Base-by-base conservation (phyloP, 202 grass and related monocot species). In the Zizania palustris region DNA sequence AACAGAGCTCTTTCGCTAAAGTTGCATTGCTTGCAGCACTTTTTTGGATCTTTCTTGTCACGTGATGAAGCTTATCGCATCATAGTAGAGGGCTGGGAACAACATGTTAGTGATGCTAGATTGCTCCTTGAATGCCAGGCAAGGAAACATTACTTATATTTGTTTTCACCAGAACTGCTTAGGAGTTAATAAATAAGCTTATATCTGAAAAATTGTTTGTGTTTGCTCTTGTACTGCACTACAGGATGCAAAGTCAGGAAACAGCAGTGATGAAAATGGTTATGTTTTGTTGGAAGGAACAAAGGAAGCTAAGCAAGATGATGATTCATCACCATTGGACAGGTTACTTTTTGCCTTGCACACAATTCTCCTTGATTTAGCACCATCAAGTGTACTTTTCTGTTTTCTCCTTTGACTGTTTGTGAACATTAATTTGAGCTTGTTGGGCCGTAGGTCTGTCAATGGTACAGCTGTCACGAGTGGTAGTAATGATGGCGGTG, bases 11-110 rank as follows among this genome's bases (percentile, higher is more conserved):
- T 28, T 54, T 60, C 39, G 40, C 66, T 78, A 7, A 82, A 76
- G 37, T 36, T 72, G 40, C 16, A 65, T 73, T 83, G 84, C 63
- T 89, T 76, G 61, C 92, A 99, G 96, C 80, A 93, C 78, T 96
- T 93, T 37, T 99, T 99, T 93, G 96, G 92, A 84, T 99, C 96
- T 76, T 99, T 99, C 69, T 81, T 99, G 67, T 83, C 85, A 57
- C 92, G 96, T 14, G 96, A 99, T 80, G 96, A 96, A 83, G 92
- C 92, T 2, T 93, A 78, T 83, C 80, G 60, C 59, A 75, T 96
- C 76, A 93, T 99, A 64, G 73, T 87, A 79, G 92, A 96, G 85
- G 80, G 78, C 34, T 99, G 90, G 88, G 77, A 76, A 54, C 96
- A 91, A 51, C 84, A 93, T 88, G 73, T 69, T 70, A 85, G 78